Evolutionary conservation across 257 asterid species (phyloP).

Genomic region (Solanum dulcamara): DNA sequence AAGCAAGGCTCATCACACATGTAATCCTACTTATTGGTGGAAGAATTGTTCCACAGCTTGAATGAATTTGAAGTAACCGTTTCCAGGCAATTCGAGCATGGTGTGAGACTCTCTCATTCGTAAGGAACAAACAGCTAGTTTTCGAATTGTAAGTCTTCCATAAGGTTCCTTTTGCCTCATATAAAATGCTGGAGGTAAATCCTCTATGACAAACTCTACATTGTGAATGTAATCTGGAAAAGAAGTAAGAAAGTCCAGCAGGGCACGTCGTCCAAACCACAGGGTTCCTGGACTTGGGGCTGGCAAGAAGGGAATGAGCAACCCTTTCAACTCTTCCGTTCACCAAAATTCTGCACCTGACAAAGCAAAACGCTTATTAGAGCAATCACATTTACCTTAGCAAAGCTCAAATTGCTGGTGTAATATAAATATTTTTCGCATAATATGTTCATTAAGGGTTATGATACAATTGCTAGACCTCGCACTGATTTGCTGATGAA

Average conservation of each 20-base stretch:
- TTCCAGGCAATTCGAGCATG: conserved; percentile 59
- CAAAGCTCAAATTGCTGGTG: not conserved
- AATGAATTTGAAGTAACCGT: conserved; percentile 42
- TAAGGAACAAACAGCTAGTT: conserved; percentile 11
- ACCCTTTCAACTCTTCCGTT: conserved; percentile 37
- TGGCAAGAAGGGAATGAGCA: conserved; percentile 21
- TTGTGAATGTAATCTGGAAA: conserved; percentile 22
- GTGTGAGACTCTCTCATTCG: conserved; percentile 21
- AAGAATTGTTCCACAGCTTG: conserved; percentile 32
- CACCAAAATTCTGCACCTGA: conserved; percentile 28
- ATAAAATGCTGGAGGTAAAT: conserved; percentile 22
- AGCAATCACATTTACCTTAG: not conserved
- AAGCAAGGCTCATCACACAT: conserved; percentile 61
- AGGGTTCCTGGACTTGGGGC: conserved; percentile 16
- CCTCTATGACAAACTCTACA: conserved; percentile 23
- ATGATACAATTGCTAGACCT: not conserved
- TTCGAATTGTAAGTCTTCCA: conserved; percentile 19
- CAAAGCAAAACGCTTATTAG: not conserved
- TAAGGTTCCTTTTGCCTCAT: conserved; percentile 27
- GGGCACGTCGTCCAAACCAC: conserved; percentile 20
- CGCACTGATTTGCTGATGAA: not conserved
- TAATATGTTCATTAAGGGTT: not conserved
- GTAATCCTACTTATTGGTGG: conserved; percentile 60
- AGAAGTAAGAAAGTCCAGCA: conserved; percentile 15
- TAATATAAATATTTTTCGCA: not conserved